Conservation (phyloP, 2,329 filamentous ascomycete genomes). For the Knoxdaviesia capensis region DNA sequence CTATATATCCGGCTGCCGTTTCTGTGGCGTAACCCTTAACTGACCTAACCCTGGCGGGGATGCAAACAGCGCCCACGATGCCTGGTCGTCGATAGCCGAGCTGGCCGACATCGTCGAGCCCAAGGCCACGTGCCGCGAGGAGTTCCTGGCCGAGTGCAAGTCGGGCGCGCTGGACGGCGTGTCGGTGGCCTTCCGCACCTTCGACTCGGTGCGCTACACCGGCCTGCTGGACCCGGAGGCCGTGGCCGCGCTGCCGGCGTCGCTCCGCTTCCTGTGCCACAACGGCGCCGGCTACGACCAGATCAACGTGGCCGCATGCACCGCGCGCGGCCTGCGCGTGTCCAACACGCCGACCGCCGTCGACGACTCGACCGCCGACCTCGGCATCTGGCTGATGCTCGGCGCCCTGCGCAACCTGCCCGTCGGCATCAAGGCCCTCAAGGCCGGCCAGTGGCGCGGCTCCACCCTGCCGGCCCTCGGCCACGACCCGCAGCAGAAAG, state of each 20-base stretch:
- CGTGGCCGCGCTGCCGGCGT: constrained; percentile 32
- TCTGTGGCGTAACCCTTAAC: background rate
- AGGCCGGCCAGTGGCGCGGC: constrained; percentile 49
- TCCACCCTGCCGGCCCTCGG: constrained; percentile 35
- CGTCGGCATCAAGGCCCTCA: constrained; percentile 41
- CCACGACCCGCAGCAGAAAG: constrained; percentile 61
- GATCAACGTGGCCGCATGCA: constrained; percentile 54
- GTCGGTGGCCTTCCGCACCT: constrained; percentile 49
- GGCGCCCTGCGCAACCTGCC: constrained; percentile 61
- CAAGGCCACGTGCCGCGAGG: constrained; percentile 36
- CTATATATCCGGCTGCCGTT: background rate
- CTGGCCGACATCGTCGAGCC: constrained; percentile 47
- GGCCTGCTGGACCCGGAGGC: constrained; percentile 53
- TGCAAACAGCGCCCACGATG: constrained; percentile 37
- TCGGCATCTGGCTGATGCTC: constrained; percentile 61
- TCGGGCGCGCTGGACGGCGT: constrained; percentile 47
- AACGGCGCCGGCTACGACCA: constrained; percentile 73
- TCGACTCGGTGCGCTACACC: constrained; percentile 40
- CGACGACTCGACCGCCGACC: constrained; percentile 68
- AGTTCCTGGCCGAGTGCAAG: constrained; percentile 49
- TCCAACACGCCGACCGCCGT: constrained; percentile 69
- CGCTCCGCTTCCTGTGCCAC: constrained; percentile 37
- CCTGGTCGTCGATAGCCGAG: constrained; percentile 39
- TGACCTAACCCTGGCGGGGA: background rate
- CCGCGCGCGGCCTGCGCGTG: constrained; percentile 42